Percentiles rank a stretch among this genome's conserved stretches.
Evolutionary conservation across 2,329 filamentous ascomycete species (phyloP).

Genomic region (Fusarium redolens): DNA sequence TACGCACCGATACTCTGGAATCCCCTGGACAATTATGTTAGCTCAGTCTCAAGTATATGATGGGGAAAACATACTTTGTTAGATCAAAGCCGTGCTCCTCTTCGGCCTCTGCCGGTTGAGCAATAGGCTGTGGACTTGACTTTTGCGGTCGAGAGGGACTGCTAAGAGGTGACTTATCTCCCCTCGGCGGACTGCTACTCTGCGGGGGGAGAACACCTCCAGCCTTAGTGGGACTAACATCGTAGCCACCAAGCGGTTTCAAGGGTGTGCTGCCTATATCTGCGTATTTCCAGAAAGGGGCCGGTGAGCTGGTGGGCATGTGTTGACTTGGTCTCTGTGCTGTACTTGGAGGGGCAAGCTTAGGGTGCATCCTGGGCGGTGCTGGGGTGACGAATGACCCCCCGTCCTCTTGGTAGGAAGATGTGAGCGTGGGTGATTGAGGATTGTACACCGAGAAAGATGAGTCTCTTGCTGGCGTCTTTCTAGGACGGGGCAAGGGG

Average conservation of each 20-base stretch:
- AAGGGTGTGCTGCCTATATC: slow-evolving; percentile 80
- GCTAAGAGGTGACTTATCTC: slow-evolving; percentile 62
- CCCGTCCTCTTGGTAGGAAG: slow-evolving; percentile 71
- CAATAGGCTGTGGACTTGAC: slow-evolving; percentile 42
- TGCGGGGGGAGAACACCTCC: slow-evolving; percentile 56
- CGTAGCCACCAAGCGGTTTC: slow-evolving; percentile 59
- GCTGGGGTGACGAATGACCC: slow-evolving; percentile 77
- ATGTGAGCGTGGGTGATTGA: slow-evolving; percentile 70
- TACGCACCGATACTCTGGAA: slow-evolving; percentile 75
- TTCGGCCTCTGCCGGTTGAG: slow-evolving; percentile 49
- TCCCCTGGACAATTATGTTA: slow-evolving; percentile 57
- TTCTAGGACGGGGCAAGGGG: slow-evolving; percentile 69
- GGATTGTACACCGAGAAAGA: slow-evolving; percentile 63
- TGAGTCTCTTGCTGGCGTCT: slow-evolving; percentile 57
- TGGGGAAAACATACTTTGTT: slow-evolving; percentile 60
- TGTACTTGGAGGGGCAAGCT: slow-evolving; percentile 82
- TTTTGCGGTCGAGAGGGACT: slow-evolving; percentile 62
- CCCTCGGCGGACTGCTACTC: slow-evolving; percentile 68
- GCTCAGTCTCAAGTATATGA: not conserved
- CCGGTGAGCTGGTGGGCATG: slow-evolving; percentile 86
- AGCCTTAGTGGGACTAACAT: slow-evolving; percentile 69
- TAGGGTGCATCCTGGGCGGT: slow-evolving; percentile 77
- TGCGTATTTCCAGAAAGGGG: slow-evolving; percentile 89
- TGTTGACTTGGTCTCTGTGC: slow-evolving; percentile 85
- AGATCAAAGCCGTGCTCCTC: slow-evolving; percentile 69